Evolutionary conservation across 2,329 filamentous ascomycete genomes (phyloP).

Genomic region (Ophiocordyceps australis): DNA sequence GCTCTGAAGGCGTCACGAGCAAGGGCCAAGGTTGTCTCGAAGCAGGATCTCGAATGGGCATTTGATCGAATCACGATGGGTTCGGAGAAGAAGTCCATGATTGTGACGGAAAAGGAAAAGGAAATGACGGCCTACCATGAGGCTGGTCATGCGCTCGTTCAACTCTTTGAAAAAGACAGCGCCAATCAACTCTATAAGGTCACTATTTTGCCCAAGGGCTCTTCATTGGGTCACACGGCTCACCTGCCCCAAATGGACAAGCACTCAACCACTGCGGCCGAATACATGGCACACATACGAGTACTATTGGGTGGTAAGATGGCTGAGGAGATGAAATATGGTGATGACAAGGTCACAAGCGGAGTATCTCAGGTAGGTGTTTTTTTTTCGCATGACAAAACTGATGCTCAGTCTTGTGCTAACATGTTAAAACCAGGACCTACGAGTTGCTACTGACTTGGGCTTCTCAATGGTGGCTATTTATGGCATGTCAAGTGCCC

Average conservation of each 20-base stretch:
- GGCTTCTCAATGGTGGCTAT: slow-evolving; percentile 79
- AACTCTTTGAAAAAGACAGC: slow-evolving; percentile 56
- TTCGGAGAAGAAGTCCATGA: slow-evolving; percentile 73
- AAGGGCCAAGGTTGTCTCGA: slow-evolving; percentile 56
- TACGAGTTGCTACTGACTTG: slow-evolving; percentile 61
- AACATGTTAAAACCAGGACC: too few species aligned
- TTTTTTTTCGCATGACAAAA: slow-evolving; percentile 8
- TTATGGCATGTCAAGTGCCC: slow-evolving; percentile 72
- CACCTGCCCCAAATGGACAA: slow-evolving; percentile 84
- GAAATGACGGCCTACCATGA: slow-evolving; percentile 93
- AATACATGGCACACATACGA: slow-evolving; percentile 68
- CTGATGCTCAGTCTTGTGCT: too few species aligned
- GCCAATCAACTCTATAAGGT: slow-evolving; percentile 83
- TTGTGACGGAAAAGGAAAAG: slow-evolving; percentile 88
- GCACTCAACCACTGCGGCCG: slow-evolving; percentile 70
- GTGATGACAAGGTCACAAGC: slow-evolving; percentile 77
- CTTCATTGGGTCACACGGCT: slow-evolving; percentile 71
- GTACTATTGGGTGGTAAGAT: slow-evolving; percentile 74
- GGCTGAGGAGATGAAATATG: slow-evolving; percentile 82
- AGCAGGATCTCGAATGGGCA: slow-evolving; percentile 84
- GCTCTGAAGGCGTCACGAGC: slow-evolving; percentile 86
- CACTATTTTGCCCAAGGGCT: slow-evolving; percentile 84
- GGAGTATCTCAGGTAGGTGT: slow-evolving; percentile 59
- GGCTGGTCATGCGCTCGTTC: slow-evolving; percentile 84
- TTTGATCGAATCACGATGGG: slow-evolving; percentile 98